A percentile compares a stretch with the other conserved stretches of the same genome.
These are phyloP conservation scores for Apiotrichum gracile DNA, from an alignment of 1,284 basidiomycete species.

Conservation along the genomic window DNA sequence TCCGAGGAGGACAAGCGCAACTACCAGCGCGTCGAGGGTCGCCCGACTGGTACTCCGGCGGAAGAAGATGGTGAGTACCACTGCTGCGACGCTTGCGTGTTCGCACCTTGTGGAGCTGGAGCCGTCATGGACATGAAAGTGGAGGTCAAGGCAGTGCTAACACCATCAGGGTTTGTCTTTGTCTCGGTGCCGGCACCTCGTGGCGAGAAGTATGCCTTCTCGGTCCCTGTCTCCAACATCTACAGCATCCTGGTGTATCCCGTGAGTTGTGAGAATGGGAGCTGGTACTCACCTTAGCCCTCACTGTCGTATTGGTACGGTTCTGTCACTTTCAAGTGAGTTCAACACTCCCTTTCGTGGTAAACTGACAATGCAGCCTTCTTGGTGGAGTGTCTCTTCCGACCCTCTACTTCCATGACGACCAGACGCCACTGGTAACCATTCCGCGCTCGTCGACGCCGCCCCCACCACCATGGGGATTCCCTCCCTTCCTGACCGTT, in stretches of 20 bases:
- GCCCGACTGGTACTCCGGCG: conserved; percentile 8
- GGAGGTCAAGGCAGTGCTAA: neutral
- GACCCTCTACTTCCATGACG: conserved; percentile 91
- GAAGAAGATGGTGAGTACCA: conserved; percentile 38
- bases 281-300: conserved; percentile 21
- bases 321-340: conserved; percentile 46
- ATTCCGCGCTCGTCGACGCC: conserved; percentile 9
- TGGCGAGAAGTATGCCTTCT: conserved; percentile 90
- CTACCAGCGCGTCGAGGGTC: conserved; percentile 32
- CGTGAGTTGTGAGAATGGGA: conserved; percentile 34
- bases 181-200: conserved; percentile 46
- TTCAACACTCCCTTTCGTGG: conserved; percentile 48
- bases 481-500: conserved; percentile 66
- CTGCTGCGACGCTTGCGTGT: neutral
- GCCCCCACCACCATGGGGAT: conserved; percentile 44
- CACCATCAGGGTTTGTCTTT: conserved; percentile 39
- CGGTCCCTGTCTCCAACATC: conserved; percentile 77
- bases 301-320: conserved; percentile 47
- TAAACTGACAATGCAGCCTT: conserved; percentile 73
- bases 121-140: neutral
- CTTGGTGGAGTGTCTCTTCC: conserved; percentile 84
- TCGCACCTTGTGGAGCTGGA: neutral
- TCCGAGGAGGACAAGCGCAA: conserved; percentile 38
- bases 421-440: conserved; percentile 61
- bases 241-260: conserved; percentile 84